Conservation (phyloP, 2,329 filamentous ascomycete species). For the Didymella arachidicola region DNA sequence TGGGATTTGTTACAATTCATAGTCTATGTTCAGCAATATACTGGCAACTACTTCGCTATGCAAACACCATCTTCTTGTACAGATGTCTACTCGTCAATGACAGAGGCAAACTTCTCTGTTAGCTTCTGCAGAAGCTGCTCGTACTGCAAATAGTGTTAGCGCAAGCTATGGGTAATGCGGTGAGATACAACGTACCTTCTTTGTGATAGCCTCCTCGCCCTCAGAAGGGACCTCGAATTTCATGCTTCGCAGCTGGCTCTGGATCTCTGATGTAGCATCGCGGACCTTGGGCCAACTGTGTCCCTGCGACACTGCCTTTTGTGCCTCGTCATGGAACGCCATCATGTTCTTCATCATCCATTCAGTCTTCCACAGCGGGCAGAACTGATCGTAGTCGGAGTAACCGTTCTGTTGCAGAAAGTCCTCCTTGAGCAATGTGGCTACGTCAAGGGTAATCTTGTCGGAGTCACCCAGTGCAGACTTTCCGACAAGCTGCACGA, state of each 20-base stretch:
- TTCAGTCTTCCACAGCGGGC: conserved; percentile 98
- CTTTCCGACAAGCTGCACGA: conserved; percentile 98
- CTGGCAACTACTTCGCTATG: conserved; percentile 39
- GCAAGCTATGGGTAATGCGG: background rate
- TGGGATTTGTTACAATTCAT: conserved; percentile 35
- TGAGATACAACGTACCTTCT: conserved; percentile 70
- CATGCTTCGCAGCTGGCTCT: conserved; percentile 84
- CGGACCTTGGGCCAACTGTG: conserved; percentile 92
- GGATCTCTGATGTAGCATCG: conserved; percentile 86
- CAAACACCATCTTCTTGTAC: conserved; percentile 28
- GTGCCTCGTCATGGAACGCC: conserved; percentile 95
- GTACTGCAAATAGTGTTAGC: conserved; percentile 69
- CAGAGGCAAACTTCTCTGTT: conserved; percentile 96
- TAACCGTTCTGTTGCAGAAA: conserved; percentile 99
- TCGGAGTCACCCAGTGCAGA: conserved; percentile 93
- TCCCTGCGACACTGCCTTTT: conserved; percentile 92
- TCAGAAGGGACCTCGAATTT: conserved; percentile 96
- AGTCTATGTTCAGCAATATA: conserved; percentile 37
- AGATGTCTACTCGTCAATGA: conserved; percentile 82
- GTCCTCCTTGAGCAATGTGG: conserved; percentile 93
- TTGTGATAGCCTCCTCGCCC: conserved; percentile 78
- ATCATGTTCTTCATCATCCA: conserved; percentile 99
- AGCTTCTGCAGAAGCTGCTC: conserved; percentile 89
- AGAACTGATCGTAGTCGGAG: conserved; percentile 99
- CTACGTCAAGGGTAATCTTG: conserved; percentile 97